phyloP scores from a whole-genome alignment of 2,329 filamentous ascomycete genomes.

The Alternaria rosae region DNA sequence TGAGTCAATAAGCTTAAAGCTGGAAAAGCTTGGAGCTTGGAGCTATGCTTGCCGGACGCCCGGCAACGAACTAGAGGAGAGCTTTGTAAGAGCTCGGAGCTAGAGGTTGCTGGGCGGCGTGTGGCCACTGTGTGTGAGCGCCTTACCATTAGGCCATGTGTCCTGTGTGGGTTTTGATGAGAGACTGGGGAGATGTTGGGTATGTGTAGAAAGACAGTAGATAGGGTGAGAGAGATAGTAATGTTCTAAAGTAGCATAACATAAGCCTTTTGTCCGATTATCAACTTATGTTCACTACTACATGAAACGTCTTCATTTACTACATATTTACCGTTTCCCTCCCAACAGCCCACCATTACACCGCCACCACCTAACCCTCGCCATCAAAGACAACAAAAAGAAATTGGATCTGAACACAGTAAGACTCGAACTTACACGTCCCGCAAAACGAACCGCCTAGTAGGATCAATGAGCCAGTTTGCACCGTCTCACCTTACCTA shows the following conservation, averaged over 20 bases:
- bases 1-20: too few relatives aligned
- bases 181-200: neutral
- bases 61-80: too few relatives aligned
- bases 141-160: neutral
- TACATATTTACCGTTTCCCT: accelerated
- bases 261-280: too few relatives aligned
- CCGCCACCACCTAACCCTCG: accelerated
- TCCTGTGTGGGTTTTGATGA: neutral
- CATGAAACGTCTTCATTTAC: neutral
- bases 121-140: neutral
- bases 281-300: neutral
- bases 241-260: too few relatives aligned
- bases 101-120: too few relatives aligned
- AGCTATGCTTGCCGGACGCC: too few relatives aligned
- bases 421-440: neutral
- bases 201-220: neutral
- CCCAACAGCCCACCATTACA: neutral
- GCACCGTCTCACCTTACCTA: accelerated
- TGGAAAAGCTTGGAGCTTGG: too few relatives aligned
- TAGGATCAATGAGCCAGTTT: neutral
- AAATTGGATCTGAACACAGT: neutral
- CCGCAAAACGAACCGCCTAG: neutral
- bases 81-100: too few relatives aligned
- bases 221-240: neutral
- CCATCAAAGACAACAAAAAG: neutral